phyloP scores from a whole-genome alignment of 1,139 yeast genomes.

The Saccharomyces hybrid region DNA sequence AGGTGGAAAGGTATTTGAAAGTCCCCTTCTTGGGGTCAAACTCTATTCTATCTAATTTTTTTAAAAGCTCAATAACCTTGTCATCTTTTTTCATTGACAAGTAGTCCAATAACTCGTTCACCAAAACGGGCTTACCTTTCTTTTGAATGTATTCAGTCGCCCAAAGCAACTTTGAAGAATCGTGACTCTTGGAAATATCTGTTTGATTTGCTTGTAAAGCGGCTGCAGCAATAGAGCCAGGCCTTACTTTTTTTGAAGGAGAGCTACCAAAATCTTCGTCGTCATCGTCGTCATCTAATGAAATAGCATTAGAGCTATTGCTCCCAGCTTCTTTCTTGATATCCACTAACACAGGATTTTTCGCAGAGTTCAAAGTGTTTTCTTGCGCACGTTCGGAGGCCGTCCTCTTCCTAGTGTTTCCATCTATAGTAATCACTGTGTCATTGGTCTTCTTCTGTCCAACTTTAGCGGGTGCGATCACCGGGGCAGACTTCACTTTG shows the following conservation, averaged over 20 bases:
- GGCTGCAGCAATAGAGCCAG: conserved; percentile 31
- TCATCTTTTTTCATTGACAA: conserved; percentile 34
- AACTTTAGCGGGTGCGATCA: conserved; percentile 39
- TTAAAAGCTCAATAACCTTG: conserved; percentile 58
- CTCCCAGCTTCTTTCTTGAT: conserved; percentile 9
- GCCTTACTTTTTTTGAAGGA: conserved; percentile 29
- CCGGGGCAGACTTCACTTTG: conserved; percentile 50
- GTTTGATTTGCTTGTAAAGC: conserved; percentile 30
- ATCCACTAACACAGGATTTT: conserved; percentile 7
- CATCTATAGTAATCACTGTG: conserved; percentile 9
- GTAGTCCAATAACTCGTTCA: conserved; percentile 34
- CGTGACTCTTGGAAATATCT: conserved; percentile 45
- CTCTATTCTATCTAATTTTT: conserved; percentile 66
- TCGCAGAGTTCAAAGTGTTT: neutral
- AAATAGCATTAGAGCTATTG: neutral
- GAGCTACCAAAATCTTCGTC: conserved; percentile 23
- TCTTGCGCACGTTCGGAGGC: conserved; percentile 1
- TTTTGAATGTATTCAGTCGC: conserved; percentile 84
- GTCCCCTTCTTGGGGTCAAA: conserved; percentile 54
- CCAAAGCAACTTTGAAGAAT: conserved; percentile 71
- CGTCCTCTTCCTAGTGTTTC: conserved; percentile 23
- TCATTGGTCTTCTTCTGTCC: conserved; percentile 6
- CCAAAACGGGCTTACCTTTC: conserved; percentile 56
- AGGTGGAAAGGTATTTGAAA: conserved; percentile 79
- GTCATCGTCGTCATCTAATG: conserved; percentile 12